A percentile compares a stretch with the other conserved stretches of the same genome.
These are phyloP conservation scores for Paspalum notatum DNA, from an alignment of 176 grass and related monocot genomes.

Conservation along the genomic window DNA sequence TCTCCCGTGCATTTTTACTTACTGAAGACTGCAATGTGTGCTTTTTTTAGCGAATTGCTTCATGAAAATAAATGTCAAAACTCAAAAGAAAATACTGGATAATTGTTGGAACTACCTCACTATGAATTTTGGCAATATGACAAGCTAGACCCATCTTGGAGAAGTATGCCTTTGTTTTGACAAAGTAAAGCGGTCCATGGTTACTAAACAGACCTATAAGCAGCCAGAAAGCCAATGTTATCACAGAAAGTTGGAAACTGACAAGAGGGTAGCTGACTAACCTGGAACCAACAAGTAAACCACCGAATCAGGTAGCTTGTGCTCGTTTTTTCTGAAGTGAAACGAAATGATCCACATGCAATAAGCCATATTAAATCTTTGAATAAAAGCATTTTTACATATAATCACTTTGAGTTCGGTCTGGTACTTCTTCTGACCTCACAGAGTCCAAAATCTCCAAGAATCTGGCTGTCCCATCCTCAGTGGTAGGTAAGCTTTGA, in stretches of 20 bases:
- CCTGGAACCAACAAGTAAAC: constrained; percentile 93
- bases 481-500: constrained; percentile 58
- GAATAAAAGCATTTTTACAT: constrained; percentile 4
- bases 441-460: constrained; percentile 73
- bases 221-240: constrained; percentile 24
- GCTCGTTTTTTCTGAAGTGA: constrained; percentile 71
- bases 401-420: not conserved
- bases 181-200: constrained; percentile 90
- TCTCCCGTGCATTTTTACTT: constrained; percentile 74
- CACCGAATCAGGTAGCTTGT: constrained; percentile 82
- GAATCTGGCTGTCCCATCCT: constrained; percentile 81
- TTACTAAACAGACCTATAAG: constrained; percentile 90
- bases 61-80: constrained; percentile 8
- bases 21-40: constrained; percentile 65
- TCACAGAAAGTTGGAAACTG: constrained; percentile 29
- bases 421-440: constrained; percentile 51
- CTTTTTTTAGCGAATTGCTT: not conserved
- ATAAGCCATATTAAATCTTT: not conserved
- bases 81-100: constrained; percentile 9
- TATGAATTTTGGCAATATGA: constrained; percentile 93
- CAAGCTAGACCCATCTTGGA: constrained; percentile 92
- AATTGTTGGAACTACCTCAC: constrained; percentile 65
- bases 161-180: constrained; percentile 89
- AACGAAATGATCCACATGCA: constrained; percentile 32
- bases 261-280: constrained; percentile 15